Conservation (phyloP, 345 rosid genomes). For the Hevea brasiliensis region DNA sequence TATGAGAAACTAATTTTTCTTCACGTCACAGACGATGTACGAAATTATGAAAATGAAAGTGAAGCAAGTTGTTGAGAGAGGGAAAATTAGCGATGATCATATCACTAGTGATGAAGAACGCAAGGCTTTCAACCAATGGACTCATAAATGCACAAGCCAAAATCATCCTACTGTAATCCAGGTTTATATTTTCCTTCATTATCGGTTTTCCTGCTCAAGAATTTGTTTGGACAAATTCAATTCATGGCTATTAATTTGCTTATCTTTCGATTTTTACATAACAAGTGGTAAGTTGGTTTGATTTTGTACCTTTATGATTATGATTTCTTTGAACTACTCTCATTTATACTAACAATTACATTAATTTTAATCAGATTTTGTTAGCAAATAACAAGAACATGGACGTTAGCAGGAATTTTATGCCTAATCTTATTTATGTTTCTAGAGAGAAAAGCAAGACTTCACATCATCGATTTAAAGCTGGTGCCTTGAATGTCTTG, state of each 20-base stretch:
- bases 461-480: slow-evolving; percentile 63
- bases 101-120: not conserved
- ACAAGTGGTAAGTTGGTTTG: too few species aligned
- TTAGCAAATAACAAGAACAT: slow-evolving; percentile 41
- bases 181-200: slow-evolving; percentile 28
- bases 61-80: slow-evolving; percentile 18
- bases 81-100: slow-evolving; percentile 11
- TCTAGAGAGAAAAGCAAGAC: slow-evolving; percentile 59
- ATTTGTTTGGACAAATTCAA: too few species aligned
- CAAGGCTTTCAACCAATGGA: slow-evolving; percentile 37
- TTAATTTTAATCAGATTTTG: slow-evolving; percentile 35
- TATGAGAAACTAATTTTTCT: too few species aligned
- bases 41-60: slow-evolving; percentile 24
- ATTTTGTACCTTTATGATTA: too few species aligned
- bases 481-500: slow-evolving; percentile 78
- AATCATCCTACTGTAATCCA: slow-evolving; percentile 67
- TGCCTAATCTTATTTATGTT: slow-evolving; percentile 74
- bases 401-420: slow-evolving; percentile 30
- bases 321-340: too few species aligned
- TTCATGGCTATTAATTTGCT: too few species aligned
- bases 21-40: slow-evolving; percentile 6
- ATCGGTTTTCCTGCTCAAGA: too few species aligned
- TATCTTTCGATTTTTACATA: too few species aligned
- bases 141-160: slow-evolving; percentile 40
- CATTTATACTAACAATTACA: too few species aligned